Evolutionary conservation across 2,329 filamentous ascomycete species (phyloP).

Genomic region (Venturia oleaginea): DNA sequence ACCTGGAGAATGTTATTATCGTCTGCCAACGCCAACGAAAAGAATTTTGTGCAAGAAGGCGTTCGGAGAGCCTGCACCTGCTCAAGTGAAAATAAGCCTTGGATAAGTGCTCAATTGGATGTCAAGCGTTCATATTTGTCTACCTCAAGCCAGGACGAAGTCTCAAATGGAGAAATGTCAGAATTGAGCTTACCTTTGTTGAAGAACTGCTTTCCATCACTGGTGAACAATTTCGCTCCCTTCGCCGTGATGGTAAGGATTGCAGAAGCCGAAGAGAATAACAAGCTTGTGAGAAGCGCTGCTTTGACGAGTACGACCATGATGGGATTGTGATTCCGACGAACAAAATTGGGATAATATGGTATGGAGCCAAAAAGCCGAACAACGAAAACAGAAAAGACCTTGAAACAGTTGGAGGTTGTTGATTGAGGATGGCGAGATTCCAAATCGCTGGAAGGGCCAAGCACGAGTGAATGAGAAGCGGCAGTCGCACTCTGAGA

Average conservation of each 20-base stretch:
- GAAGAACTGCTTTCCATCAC: constrained; percentile 72
- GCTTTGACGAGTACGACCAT: constrained; percentile 3
- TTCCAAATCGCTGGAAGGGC: neutral
- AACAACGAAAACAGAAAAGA: neutral
- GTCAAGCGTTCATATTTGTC: neutral
- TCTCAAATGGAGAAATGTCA: neutral
- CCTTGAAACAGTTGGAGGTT: neutral
- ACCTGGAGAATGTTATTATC: neutral
- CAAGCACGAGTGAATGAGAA: neutral
- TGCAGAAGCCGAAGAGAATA: constrained; percentile 31
- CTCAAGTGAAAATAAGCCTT: too few relatives aligned
- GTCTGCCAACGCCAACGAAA: neutral
- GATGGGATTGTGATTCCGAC: neutral
- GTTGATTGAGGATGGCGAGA: neutral
- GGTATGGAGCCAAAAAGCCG: neutral
- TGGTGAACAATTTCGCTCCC: constrained; percentile 78
- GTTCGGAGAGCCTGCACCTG: too few relatives aligned
- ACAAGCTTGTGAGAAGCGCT: constrained; percentile 4
- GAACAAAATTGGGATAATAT: neutral
- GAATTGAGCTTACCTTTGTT: constrained; percentile 55
- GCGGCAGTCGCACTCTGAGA: neutral
- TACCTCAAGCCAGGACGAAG: neutral
- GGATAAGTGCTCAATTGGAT: neutral
- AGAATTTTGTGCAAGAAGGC: neutral
- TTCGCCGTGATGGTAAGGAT: constrained; percentile 49